A percentile compares a stretch with the other conserved stretches of the same genome.
Evolutionary conservation across 257 asterid species (phyloP).

Genomic region (Datura wrightii): DNA sequence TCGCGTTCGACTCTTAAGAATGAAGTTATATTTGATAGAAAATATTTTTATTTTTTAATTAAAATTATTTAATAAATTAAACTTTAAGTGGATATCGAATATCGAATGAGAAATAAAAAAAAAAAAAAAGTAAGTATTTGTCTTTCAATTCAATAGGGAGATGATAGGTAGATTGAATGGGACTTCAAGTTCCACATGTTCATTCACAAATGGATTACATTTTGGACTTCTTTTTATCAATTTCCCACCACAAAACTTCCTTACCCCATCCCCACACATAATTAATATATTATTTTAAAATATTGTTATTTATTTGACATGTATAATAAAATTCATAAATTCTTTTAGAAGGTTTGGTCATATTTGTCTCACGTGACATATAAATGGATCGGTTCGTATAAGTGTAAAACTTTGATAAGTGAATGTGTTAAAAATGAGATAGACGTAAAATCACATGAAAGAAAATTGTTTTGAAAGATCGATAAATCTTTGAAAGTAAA

Average conservation of each 20-base stretch:
- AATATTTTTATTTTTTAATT: not conserved
- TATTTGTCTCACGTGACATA: not conserved
- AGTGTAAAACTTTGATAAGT: not conserved
- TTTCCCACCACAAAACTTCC: not conserved
- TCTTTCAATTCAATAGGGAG: not conserved
- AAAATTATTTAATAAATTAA: not conserved
- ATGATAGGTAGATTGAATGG: not conserved
- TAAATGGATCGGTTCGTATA: not conserved
- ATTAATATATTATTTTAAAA: not conserved
- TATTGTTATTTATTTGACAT: not conserved
- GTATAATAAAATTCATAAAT: not conserved
- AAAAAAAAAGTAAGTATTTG: too few species aligned
- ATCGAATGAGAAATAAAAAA: not conserved
- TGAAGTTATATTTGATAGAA: not conserved
- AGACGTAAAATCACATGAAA: too few species aligned
- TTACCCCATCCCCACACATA: not conserved
- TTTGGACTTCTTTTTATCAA: not conserved
- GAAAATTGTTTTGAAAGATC: not conserved
- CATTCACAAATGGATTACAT: not conserved
- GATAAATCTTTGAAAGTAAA: rapidly evolving
- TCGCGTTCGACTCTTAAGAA: rapidly evolving
- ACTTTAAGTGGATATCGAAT: not conserved
- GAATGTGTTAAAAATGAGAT: not conserved
- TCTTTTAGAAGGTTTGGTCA: too few species aligned
- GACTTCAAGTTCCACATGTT: not conserved